Percentiles rank a stretch among this genome's conserved stretches.
These are phyloP conservation scores for Inonotus hispidus DNA, from an alignment of 1,284 basidiomycete species.

Conservation along the genomic window DNA sequence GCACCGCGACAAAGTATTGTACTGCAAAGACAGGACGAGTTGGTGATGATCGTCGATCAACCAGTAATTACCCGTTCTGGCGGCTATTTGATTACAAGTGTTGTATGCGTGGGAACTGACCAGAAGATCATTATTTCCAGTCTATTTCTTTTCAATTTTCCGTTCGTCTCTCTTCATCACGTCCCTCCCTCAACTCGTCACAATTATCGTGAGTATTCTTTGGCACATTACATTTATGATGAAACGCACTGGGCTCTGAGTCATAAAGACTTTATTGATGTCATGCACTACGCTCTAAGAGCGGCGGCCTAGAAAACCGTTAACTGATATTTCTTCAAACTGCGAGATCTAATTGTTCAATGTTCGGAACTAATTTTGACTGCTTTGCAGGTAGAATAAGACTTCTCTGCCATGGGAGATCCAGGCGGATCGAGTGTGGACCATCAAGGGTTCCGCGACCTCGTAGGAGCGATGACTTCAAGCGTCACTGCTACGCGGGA, in stretches of 20 bases:
- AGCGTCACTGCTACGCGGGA: constrained; percentile 60
- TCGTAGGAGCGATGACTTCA: constrained; percentile 56
- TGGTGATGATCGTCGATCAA: background rate
- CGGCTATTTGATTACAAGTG: too few species aligned
- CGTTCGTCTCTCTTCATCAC: background rate
- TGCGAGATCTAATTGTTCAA: background rate
- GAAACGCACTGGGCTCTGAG: constrained; percentile 92
- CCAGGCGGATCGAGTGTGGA: constrained; percentile 7
- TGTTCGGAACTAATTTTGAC: background rate
- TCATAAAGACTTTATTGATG: constrained; percentile 40
- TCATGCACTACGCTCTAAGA: constrained; percentile 67
- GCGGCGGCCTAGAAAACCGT: constrained; percentile 90
- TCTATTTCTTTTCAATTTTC: background rate
- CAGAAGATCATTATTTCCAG: background rate
- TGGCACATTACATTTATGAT: constrained; percentile 34
- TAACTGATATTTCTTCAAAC: constrained; percentile 53
- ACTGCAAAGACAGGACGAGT: background rate
- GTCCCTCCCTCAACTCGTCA: background rate
- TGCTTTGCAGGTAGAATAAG: background rate
- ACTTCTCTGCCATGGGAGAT: background rate
- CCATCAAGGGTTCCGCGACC: constrained; percentile 30
- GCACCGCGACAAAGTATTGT: too few species aligned
- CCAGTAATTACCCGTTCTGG: background rate
- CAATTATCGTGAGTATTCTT: constrained; percentile 3
- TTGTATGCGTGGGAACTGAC: background rate